Base-by-base conservation (phyloP, 305 asterid species). In the Vinca major region DNA sequence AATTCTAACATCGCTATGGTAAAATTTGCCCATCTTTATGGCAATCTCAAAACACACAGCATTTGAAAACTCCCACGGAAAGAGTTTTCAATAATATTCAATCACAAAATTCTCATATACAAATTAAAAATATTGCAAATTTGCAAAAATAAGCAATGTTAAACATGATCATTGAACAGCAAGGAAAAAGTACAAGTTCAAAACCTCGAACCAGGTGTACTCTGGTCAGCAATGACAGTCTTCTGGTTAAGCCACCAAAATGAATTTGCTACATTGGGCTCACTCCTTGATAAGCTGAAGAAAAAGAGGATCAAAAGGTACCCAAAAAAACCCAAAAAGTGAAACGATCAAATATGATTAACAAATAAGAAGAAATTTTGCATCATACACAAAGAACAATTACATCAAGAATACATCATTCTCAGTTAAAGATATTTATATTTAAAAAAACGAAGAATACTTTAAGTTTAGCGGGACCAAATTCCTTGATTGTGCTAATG, bases 161-260 rank as follows among this genome's bases (percentile, higher is more conserved):
- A 50, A 50, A 1, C 33, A 26, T 26, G 33, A 26, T 26, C 33
- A 26, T 26, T 26, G 33, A 26, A 26, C 33, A 26, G 33, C 33
- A 26, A 26, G 33, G 33, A 26, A 67, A 26, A 26, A 26, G 33
- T 26, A 26, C 33, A 26, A 77, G 58, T 74, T 52, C 10, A 17
- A 52, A 52, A 93, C 99, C 99, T 93, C 81, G 97, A 91, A 79
- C 96, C 84, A 58, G 99, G 92, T 73, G 99, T 89, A 83, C 92
- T 82, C 68, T 80, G 91, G 79, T 91, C 97, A 44, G 90, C 84
- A 80, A 88, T 85, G 68, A 74, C 92, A 78, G 87, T 86, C 77
- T 91, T 87, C 84, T 89, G 79, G 85, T 96, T 86, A 85, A 90
- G 86, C 74, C 95, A 85, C 96, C 99, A 93, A 83, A 91, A 83